Evolutionary conservation across 1,139 yeast species (phyloP).

Genomic region (Pichia sp.): DNA sequence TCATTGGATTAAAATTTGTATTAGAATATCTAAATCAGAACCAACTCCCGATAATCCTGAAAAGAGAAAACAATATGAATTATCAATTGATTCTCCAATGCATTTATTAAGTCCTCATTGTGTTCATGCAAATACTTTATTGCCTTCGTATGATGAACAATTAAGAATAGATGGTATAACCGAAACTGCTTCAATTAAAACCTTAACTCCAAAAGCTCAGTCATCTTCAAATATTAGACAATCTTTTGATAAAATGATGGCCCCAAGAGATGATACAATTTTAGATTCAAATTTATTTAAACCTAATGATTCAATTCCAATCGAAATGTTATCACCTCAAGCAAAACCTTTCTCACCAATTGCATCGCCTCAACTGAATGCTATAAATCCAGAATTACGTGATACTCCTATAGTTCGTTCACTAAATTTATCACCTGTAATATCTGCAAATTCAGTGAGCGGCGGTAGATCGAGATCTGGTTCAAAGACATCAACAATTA

Average conservation of each 20-base stretch:
- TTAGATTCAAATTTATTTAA: constrained; percentile 55
- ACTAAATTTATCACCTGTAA: constrained; percentile 14
- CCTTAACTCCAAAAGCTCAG: constrained; percentile 34
- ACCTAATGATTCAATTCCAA: constrained; percentile 40
- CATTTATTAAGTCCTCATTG: constrained; percentile 61
- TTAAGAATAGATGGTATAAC: constrained; percentile 11
- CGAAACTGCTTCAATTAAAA: constrained; percentile 4
- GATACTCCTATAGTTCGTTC: constrained; percentile 13
- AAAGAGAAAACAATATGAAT: constrained; percentile 81
- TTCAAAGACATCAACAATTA: constrained; percentile 6
- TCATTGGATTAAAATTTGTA: constrained; percentile 89
- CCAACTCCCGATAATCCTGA: constrained; percentile 43
- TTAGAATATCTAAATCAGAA: constrained; percentile 64
- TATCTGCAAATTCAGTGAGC: constrained; percentile 8
- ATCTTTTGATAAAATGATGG: constrained; percentile 24
- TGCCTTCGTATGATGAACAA: constrained; percentile 48
- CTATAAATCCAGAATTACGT: constrained; percentile 26
- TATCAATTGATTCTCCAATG: constrained; percentile 86
- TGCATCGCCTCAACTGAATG: constrained; percentile 27
- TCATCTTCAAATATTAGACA: constrained; percentile 1
- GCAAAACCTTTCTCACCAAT: constrained; percentile 32
- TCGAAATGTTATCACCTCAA: constrained; percentile 45
- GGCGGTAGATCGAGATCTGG: constrained; percentile 7
- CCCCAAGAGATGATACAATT: constrained; percentile 34
- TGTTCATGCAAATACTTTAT: constrained; percentile 66